Evolutionary conservation across 768 basidiomycete species (phyloP), one percentile per base, ranked within the genome.

Genomic region (Boletus speciosus): DNA sequence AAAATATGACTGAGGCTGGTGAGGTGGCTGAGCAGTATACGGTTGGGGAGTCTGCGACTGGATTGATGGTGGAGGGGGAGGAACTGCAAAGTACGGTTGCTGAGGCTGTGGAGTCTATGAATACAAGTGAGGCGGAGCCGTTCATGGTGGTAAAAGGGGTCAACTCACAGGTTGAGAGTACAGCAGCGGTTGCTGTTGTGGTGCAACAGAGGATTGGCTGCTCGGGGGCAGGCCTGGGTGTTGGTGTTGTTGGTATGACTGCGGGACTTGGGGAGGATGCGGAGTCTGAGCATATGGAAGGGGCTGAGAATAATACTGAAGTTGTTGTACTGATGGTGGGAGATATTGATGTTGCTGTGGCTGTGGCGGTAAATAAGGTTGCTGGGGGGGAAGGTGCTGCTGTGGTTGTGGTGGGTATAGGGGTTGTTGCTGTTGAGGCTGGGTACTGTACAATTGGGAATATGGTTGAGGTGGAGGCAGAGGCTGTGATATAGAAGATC

Each of bases 1-100:
- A 42, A 69, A 54, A 49, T 60, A 48, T 27, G 62, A 57, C 34
- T 61, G 62, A 5, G 59, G 44, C 0, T 64, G 70, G 49, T 52
- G 64, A 50, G 51, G 53, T 56, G 39, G 47, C 46, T 62, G 67
- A 34, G 60, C 47, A 2, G 47, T 21, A 47, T 54, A 27, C 31
- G 55, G 50, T 14, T 56, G 53, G 10, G 57, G 59, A 8, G 55
- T 56, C 47, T 56, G 65, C 11, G 52, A 34, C 19, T 52, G 63
- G 38, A 54, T 23, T 2, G 37, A 29, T 16, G 59, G 60, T 1
- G 52, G 64, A n/a, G 58, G 61, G 2, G 65, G 60, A 27, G 66
- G 64, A 23, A 60, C 56, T 48, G 39, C n/a, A 46, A 56, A 31
- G 51, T 52, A 50, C 15, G 47, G 14, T 32, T 68, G 59, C 32